phyloP scores from a whole-genome alignment of 164 flowering plant species.

The Vitis amurensis region DNA sequence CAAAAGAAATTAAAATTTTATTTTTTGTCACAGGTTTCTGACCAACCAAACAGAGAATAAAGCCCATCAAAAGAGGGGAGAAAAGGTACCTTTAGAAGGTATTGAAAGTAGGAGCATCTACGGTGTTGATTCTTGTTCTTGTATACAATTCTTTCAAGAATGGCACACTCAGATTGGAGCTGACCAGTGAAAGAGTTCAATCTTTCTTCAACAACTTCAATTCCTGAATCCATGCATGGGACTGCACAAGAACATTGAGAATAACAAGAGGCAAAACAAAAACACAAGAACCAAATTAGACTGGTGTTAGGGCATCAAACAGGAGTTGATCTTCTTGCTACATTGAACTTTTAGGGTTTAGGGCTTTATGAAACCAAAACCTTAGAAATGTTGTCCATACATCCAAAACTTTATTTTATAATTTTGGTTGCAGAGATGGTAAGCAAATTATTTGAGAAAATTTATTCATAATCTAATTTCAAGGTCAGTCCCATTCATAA shows the following conservation, averaged over 20 bases:
- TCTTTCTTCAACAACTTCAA: slow-evolving; percentile 36
- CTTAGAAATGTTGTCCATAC: too few species aligned
- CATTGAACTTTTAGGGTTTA: too few species aligned
- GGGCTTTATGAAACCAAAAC: too few species aligned
- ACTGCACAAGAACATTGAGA: not conserved
- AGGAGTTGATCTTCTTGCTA: too few species aligned
- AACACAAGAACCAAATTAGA: not conserved
- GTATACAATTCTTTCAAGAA: slow-evolving; percentile 67
- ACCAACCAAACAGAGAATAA: not conserved
- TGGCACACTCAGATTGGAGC: slow-evolving; percentile 48
- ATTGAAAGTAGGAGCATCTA: slow-evolving; percentile 63
- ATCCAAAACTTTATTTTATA: too few species aligned
- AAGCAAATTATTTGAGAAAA: too few species aligned
- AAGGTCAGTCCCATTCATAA: too few species aligned
- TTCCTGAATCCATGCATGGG: slow-evolving; percentile 30
- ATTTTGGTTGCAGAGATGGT: too few species aligned
- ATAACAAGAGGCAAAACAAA: not conserved
- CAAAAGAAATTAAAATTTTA: too few species aligned
- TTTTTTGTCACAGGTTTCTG: too few species aligned
- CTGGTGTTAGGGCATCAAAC: not conserved
- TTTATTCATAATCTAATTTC: too few species aligned
- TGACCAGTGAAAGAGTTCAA: slow-evolving; percentile 43
- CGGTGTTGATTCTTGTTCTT: slow-evolving; percentile 86
- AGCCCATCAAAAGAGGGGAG: not conserved
- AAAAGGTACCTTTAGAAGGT: slow-evolving; percentile 51